These are phyloP conservation scores for Entomortierella beljakovae DNA, from an alignment of 192 early-diverging fungal genomes.

Conservation along the genomic window DNA sequence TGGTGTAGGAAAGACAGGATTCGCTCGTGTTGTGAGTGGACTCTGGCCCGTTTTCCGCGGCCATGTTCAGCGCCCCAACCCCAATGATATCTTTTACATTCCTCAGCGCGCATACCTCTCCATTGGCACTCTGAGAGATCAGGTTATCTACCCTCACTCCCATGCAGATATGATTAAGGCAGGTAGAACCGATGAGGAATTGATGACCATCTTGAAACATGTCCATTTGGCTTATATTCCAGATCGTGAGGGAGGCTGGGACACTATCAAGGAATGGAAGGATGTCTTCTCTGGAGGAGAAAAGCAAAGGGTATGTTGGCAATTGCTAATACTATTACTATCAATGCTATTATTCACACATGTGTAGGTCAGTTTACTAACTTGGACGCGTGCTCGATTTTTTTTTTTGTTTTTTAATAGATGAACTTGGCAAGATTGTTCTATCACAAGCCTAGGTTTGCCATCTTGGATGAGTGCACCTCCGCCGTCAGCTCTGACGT, in stretches of 20 bases:
- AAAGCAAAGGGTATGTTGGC: slow-evolving; percentile 76
- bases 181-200: slow-evolving; percentile 82
- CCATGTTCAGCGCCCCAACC: slow-evolving; percentile 72
- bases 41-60: slow-evolving; percentile 95
- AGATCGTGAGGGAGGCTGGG: slow-evolving; percentile 91
- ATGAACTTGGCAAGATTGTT: slow-evolving; percentile 97
- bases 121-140: slow-evolving; percentile 94
- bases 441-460: slow-evolving; percentile 95
- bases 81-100: slow-evolving; percentile 95
- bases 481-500: slow-evolving; percentile 92
- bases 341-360: not conserved
- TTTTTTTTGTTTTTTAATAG: slow-evolving; percentile 32
- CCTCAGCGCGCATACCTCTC: slow-evolving; percentile 97
- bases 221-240: slow-evolving; percentile 87
- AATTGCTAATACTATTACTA: slow-evolving; percentile 3
- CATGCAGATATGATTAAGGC: slow-evolving; percentile 79
- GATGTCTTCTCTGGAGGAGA: slow-evolving; percentile 98
- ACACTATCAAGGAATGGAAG: slow-evolving; percentile 89
- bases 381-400: too few species aligned
- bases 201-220: slow-evolving; percentile 82
- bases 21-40: slow-evolving; percentile 93
- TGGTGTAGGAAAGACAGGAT: slow-evolving; percentile 92
- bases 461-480: slow-evolving; percentile 95
- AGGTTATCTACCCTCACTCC: slow-evolving; percentile 97
- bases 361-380: too few species aligned